Percentiles rank a stretch among this genome's conserved stretches.
Evolutionary conservation across 2,329 filamentous ascomycete species (phyloP).

Genomic region (Cordyceps sp.): DNA sequence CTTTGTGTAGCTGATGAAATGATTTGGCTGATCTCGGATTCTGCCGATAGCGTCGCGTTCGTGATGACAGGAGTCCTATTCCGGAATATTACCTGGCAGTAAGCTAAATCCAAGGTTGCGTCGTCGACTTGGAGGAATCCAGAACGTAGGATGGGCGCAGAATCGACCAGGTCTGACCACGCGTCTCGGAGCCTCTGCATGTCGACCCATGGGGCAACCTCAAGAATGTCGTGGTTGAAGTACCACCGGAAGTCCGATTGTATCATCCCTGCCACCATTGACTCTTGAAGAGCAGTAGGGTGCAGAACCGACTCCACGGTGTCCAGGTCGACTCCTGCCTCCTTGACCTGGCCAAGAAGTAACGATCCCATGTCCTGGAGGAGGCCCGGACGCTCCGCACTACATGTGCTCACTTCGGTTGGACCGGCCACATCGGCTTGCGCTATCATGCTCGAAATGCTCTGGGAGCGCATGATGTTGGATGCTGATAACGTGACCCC

Average conservation of each 20-base stretch:
- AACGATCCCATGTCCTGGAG: constrained; percentile 10
- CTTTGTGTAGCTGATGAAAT: constrained; percentile 18
- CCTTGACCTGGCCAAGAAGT: constrained; percentile 21
- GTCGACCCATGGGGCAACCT: constrained; percentile 38
- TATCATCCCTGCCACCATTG: constrained; percentile 71
- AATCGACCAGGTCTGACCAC: constrained; percentile 41
- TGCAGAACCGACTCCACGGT: constrained; percentile 47
- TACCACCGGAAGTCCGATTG: constrained; percentile 59
- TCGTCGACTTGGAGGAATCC: constrained; percentile 52
- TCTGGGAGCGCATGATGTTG: constrained; percentile 57
- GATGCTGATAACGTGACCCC: constrained; percentile 52
- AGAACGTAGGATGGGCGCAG: constrained; percentile 59
- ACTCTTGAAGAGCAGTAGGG: constrained; percentile 70
- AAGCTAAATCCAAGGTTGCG: constrained; percentile 31
- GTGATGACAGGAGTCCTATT: constrained; percentile 6
- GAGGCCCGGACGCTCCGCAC: not conserved
- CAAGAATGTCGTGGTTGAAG: constrained; percentile 69
- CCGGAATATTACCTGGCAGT: constrained; percentile 30
- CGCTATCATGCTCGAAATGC: no score
- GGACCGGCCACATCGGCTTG: constrained; percentile 31
- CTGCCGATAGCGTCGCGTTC: constrained; percentile 8
- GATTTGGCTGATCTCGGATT: constrained; percentile 17
- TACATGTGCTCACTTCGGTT: not conserved
- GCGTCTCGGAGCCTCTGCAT: constrained; percentile 38
- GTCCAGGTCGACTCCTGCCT: constrained; percentile 15